Percentiles rank a stretch among this genome's conserved stretches.
These are phyloP conservation scores for Moesziomyces parantarcticus DNA, from an alignment of 1,284 basidiomycete species.

Conservation along the genomic window DNA sequence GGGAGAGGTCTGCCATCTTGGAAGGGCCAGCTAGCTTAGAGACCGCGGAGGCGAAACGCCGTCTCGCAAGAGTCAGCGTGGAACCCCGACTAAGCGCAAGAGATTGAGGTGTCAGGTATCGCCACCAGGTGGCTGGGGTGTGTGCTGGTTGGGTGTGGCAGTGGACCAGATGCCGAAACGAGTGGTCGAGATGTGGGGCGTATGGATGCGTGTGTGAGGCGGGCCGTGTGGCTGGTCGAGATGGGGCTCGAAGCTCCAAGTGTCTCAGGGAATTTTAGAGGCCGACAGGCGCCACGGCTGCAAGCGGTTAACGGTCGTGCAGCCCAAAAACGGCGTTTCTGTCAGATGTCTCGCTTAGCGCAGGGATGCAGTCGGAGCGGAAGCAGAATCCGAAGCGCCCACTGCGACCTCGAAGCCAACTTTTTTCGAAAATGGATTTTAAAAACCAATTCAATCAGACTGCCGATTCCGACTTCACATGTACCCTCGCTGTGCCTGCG, in stretches of 20 bases:
- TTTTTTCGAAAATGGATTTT: too few species aligned
- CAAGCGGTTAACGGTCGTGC: conserved; percentile 6
- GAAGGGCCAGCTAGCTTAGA: background rate
- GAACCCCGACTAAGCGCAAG: conserved; percentile 3
- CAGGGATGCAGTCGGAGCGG: conserved; percentile 9
- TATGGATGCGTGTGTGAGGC: conserved; percentile 1
- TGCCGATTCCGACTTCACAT: too few species aligned
- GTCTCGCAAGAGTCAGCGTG: background rate
- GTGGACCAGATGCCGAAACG: background rate
- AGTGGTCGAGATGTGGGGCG: background rate
- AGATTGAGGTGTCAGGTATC: conserved; percentile 8
- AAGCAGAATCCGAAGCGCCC: background rate
- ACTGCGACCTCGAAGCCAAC: background rate
- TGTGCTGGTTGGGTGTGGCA: background rate
- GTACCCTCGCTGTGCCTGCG: too few species aligned
- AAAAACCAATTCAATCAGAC: background rate
- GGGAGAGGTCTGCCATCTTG: background rate
- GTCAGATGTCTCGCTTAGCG: conserved; percentile 14
- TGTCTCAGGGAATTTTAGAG: conserved; percentile 10
- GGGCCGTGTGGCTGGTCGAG: conserved; percentile 10
- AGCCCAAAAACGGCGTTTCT: background rate
- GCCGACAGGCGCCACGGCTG: conserved; percentile 8
- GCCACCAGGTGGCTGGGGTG: conserved; percentile 4
- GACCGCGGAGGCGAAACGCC: background rate
- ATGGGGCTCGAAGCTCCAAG: conserved; percentile 1